Evolutionary conservation across 2,329 filamentous ascomycete genomes (phyloP).

Genomic region (Penicillium psychrosexuale): DNA sequence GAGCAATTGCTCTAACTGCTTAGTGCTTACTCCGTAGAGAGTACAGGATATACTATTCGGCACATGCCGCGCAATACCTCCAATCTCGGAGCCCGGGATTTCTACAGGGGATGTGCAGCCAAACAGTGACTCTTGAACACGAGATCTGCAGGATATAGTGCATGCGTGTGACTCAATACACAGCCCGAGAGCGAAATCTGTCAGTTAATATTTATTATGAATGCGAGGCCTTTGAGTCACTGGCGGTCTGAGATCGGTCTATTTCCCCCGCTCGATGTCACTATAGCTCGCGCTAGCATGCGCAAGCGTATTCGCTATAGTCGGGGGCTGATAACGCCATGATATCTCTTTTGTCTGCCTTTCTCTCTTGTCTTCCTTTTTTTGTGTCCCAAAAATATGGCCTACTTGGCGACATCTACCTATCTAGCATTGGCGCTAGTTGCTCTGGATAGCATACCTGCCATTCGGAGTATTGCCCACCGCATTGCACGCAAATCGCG

Average conservation of each 20-base stretch:
- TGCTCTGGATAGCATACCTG: conserved; percentile 25
- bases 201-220: not conserved
- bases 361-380: not conserved
- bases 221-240: conserved; percentile 4
- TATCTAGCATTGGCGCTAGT: conserved; percentile 27
- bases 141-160: not conserved
- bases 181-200: not conserved
- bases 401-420: conserved; percentile 17
- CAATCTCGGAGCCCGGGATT: not conserved
- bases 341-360: not conserved
- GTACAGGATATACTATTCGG: not conserved
- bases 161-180: not conserved
- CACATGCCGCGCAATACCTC: not conserved
- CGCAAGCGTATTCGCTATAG: not conserved
- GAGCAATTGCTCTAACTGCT: not conserved
- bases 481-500: conserved; percentile 16
- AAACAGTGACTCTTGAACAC: not conserved
- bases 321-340: not conserved
- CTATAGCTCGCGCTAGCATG: not conserved
- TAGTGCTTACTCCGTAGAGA: not conserved
- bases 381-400: conserved; percentile 22
- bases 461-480: conserved; percentile 21
- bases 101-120: not conserved
- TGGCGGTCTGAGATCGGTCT: conserved; percentile 1
- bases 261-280: conserved; percentile 1